Conservation (phyloP, 345 rosid species). For the Melaleuca quinquenervia region DNA sequence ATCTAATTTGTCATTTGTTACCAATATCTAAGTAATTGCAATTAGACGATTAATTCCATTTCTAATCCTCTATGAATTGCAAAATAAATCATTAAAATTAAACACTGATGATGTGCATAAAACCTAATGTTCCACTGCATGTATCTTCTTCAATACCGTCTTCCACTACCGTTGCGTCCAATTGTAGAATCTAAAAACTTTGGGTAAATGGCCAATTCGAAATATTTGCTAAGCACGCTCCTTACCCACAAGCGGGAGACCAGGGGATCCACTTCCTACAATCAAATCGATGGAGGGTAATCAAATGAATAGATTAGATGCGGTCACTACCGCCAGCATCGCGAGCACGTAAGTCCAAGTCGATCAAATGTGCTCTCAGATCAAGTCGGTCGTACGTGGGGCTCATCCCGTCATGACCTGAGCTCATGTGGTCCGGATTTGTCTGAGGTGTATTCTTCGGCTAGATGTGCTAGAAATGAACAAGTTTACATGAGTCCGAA, state of each 20-base stretch:
- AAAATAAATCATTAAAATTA: background rate
- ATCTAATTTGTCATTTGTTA: background rate
- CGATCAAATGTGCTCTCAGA: background rate
- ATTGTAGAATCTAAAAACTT: background rate
- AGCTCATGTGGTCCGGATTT: background rate
- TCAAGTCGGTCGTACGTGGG: too few species aligned
- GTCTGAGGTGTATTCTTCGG: background rate
- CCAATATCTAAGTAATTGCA: background rate
- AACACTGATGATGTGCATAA: too few species aligned
- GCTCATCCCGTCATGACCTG: background rate
- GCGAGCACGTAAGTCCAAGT: background rate
- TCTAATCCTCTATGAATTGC: background rate
- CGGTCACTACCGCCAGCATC: background rate
- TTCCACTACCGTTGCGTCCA: background rate
- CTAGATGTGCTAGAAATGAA: background rate
- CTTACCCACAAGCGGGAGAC: background rate
- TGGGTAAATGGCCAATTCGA: background rate
- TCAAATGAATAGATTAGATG: background rate
- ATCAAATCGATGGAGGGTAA: background rate
- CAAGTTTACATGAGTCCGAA: background rate
- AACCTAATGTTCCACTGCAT: background rate
- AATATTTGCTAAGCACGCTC: background rate
- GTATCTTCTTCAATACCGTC: background rate
- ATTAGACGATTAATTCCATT: background rate
- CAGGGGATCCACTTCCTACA: background rate